phyloP scores from a whole-genome alignment of 1,284 basidiomycete species.

The Cryptococcus deneoformans region DNA sequence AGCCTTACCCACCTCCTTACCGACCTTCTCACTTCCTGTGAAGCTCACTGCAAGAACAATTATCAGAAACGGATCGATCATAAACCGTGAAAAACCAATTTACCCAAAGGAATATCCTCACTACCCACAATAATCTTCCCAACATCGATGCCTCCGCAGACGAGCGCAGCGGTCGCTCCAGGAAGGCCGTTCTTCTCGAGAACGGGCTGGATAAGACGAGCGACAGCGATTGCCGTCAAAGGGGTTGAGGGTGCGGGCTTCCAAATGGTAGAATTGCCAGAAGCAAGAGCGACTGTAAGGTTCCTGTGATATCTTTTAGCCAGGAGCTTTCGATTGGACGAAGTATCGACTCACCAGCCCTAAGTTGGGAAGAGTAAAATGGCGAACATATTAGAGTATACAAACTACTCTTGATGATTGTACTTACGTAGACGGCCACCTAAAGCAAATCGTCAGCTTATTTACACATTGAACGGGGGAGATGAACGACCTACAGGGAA shows the following conservation, averaged over 20 bases:
- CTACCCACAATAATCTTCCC: constrained; percentile 76
- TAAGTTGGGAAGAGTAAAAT: background rate
- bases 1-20: constrained; percentile 76
- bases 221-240: constrained; percentile 73
- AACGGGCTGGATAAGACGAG: constrained; percentile 75
- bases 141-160: constrained; percentile 76
- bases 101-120: constrained; percentile 64
- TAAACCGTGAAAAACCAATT: constrained; percentile 2
- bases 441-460: background rate
- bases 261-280: constrained; percentile 92
- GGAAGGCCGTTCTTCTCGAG: constrained; percentile 78
- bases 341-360: constrained; percentile 15
- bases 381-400: background rate
- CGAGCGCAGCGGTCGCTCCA: constrained; percentile 75
- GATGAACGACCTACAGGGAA: constrained; percentile 78
- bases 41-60: constrained; percentile 63
- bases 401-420: background rate
- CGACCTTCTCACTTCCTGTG: constrained; percentile 87
- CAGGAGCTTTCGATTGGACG: background rate
- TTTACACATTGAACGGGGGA: no score
- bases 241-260: constrained; percentile 90
- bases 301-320: constrained; percentile 63
- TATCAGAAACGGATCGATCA: no score
- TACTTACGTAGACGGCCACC: constrained; percentile 56
- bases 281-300: constrained; percentile 79